Conservation (phyloP, 805 yeast genomes). For the Hanseniaspora lindneri region DNA sequence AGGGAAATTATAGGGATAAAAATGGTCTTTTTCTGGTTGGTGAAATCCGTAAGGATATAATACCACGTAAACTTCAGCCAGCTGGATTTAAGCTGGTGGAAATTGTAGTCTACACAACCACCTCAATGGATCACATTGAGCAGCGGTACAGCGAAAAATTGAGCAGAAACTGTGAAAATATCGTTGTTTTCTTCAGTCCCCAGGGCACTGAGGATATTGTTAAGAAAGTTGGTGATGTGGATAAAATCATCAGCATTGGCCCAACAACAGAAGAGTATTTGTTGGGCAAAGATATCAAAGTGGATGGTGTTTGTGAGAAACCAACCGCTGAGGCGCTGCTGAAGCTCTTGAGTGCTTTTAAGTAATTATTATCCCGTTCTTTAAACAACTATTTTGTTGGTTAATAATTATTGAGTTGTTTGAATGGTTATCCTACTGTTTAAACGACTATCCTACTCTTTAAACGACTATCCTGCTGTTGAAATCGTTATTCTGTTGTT, state of each 20-base stretch:
- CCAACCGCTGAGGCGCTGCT: conserved; percentile 59
- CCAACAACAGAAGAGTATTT: conserved; percentile 75
- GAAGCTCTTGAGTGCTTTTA: conserved; percentile 29
- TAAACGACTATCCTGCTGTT: too few relatives aligned
- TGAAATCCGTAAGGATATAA: conserved; percentile 65
- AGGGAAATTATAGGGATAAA: conserved; percentile 20
- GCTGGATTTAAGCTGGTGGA: conserved; percentile 31
- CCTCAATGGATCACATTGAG: conserved; percentile 37
- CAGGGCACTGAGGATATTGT: conserved; percentile 68
- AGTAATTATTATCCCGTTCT: too few relatives aligned
- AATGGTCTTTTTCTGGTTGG: conserved; percentile 71
- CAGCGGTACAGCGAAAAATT: conserved; percentile 27
- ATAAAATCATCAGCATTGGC: conserved; percentile 69
- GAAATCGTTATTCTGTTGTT: too few relatives aligned
- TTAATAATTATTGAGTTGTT: too few relatives aligned
- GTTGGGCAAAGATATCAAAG: conserved; percentile 38
- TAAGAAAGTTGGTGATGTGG: conserved; percentile 6
- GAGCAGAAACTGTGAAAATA: conserved; percentile 27
- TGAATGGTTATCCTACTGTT: too few relatives aligned
- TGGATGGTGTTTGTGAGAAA: conserved; percentile 52
- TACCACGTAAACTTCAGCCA: conserved; percentile 51
- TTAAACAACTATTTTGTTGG: too few relatives aligned
- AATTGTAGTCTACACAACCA: conserved; percentile 58
- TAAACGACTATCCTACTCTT: too few relatives aligned
- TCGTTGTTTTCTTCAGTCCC: conserved; percentile 86